Conservation (phyloP, 805 yeast species). For the Metschnikowia lachancei region DNA sequence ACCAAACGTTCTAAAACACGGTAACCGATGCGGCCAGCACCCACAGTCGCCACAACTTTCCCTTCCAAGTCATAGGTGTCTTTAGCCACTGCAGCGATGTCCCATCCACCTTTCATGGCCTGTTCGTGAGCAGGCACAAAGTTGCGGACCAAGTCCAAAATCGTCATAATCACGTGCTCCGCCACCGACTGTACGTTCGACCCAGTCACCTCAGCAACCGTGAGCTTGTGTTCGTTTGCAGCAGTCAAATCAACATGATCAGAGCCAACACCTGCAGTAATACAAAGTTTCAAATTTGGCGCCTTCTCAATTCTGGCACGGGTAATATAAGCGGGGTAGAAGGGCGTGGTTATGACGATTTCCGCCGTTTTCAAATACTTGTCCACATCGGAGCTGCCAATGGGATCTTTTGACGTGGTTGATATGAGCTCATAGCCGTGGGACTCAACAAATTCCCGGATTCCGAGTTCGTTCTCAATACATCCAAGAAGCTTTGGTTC, state of each 20-base stretch:
- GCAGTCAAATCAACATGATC: constrained; percentile 76
- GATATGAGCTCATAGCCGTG: constrained; percentile 66
- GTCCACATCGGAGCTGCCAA: constrained; percentile 56
- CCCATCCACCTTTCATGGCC: constrained; percentile 62
- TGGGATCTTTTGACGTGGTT: constrained; percentile 67
- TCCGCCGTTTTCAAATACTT: constrained; percentile 69
- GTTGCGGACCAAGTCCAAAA: constrained; percentile 67
- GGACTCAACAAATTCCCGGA: constrained; percentile 58
- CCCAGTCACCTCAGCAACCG: constrained; percentile 79
- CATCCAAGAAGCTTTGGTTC: constrained; percentile 65
- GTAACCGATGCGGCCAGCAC: constrained; percentile 80
- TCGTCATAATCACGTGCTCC: constrained; percentile 75
- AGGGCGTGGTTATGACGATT: constrained; percentile 76
- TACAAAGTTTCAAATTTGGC: constrained; percentile 62
- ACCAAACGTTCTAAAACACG: constrained; percentile 67
- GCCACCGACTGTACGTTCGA: constrained; percentile 79
- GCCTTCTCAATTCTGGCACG: constrained; percentile 66
- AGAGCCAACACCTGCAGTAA: constrained; percentile 85
- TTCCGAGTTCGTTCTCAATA: constrained; percentile 73
- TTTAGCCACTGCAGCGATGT: constrained; percentile 69
- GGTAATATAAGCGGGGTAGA: constrained; percentile 76
- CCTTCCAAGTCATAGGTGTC: constrained; percentile 73
- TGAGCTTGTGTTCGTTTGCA: constrained; percentile 58
- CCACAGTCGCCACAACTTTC: constrained; percentile 75
- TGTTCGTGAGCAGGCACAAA: constrained; percentile 77